Conservation (phyloP, 768 basidiomycete species). For the Amanita rubescens region DNA sequence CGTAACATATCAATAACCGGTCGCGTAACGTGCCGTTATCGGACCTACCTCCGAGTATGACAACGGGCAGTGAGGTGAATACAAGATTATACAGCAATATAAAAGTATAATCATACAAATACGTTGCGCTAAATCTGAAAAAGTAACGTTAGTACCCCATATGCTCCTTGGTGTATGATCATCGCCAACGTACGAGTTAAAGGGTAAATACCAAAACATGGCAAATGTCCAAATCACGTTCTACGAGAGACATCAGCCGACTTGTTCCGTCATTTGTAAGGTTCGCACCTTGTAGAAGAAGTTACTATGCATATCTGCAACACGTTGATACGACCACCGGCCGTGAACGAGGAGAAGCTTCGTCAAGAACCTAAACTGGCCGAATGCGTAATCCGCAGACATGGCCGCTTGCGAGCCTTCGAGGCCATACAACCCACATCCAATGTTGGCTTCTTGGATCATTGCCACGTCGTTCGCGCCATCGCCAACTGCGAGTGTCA, state of each 20-base stretch:
- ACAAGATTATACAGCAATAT: constrained; percentile 85
- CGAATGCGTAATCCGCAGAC: constrained; percentile 98
- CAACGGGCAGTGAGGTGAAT: constrained; percentile 93
- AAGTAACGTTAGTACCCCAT: constrained; percentile 11
- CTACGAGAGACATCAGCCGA: constrained; percentile 28
- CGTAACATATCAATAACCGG: constrained; percentile 2
- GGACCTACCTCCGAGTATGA: constrained; percentile 72
- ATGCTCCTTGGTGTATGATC: background rate
- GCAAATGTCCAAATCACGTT: constrained; percentile 91
- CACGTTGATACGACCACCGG: constrained; percentile 93
- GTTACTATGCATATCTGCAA: constrained; percentile 95
- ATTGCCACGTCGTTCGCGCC: constrained; percentile 98
- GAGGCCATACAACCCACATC: constrained; percentile 86
- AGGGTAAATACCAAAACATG: constrained; percentile 91
- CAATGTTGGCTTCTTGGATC: constrained; percentile 99
- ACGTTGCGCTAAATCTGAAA: constrained; percentile 84
- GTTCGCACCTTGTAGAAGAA: constrained; percentile 92
- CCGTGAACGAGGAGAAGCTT: constrained; percentile 91
- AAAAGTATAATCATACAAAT: constrained; percentile 93
- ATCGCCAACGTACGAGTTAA: constrained; percentile 35
- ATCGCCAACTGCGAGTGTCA: constrained; percentile 96
- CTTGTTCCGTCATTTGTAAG: background rate
- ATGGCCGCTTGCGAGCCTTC: constrained; percentile 98
- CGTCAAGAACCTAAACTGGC: constrained; percentile 91
- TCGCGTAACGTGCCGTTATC: background rate